Conservation (phyloP, 371 early-diverging fungal genomes). For the Syncephalastrum monosporum region DNA sequence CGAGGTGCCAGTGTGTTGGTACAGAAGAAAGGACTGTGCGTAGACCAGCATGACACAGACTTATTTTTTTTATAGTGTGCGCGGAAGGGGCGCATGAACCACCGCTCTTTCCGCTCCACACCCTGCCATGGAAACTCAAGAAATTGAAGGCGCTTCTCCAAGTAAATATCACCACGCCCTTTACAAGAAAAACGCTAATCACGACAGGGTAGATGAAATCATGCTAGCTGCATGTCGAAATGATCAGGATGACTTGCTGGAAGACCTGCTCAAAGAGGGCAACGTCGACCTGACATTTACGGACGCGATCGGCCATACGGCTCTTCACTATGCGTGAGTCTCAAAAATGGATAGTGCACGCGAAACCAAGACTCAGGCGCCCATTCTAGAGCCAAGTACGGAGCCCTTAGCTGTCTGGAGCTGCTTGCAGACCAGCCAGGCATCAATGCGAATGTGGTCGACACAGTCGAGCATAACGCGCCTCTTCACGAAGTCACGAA, state of each 20-base stretch:
- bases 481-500: slow-evolving; percentile 66
- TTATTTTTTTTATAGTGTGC: too few relatives aligned
- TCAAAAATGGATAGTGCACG: not conserved
- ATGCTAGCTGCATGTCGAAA: slow-evolving; percentile 62
- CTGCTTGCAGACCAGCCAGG: slow-evolving; percentile 42
- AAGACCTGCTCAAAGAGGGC: slow-evolving; percentile 38
- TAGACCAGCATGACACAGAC: too few relatives aligned
- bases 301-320: slow-evolving; percentile 61
- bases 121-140: too few relatives aligned
- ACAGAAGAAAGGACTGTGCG: too few relatives aligned
- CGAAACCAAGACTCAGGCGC: too few relatives aligned
- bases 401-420: slow-evolving; percentile 58
- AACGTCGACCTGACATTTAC: slow-evolving; percentile 56
- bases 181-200: too few relatives aligned
- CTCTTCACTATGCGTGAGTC: slow-evolving; percentile 67
- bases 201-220: slow-evolving; percentile 43
- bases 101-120: too few relatives aligned
- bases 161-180: too few relatives aligned
- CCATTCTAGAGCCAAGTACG: slow-evolving; percentile 52
- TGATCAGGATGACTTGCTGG: slow-evolving; percentile 57
- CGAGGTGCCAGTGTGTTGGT: too few relatives aligned
- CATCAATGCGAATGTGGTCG: slow-evolving; percentile 47
- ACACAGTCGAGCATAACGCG: slow-evolving; percentile 56
- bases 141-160: too few relatives aligned
- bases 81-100: too few relatives aligned